phyloP scores from a whole-genome alignment of 345 rosid species.

The Stellera chamaejasme region DNA sequence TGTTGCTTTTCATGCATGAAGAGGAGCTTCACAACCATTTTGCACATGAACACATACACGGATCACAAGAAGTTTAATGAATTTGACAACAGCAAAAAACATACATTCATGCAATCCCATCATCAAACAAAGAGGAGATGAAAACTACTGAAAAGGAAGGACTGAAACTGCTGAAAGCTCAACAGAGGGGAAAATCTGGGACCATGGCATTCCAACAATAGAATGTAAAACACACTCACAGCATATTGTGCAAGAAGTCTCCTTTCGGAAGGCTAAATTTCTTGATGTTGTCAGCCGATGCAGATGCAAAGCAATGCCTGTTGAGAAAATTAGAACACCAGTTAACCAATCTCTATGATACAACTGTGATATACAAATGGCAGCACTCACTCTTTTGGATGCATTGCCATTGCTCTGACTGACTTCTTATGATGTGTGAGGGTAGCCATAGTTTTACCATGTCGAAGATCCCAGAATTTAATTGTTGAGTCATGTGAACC shows the following conservation, averaged over 20 bases:
- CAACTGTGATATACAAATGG: slow-evolving; percentile 7
- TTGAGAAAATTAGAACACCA: slow-evolving; percentile 8
- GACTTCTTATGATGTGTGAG: slow-evolving; percentile 98
- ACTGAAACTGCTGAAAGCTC: not conserved
- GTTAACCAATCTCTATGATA: not conserved
- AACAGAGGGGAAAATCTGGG: not conserved
- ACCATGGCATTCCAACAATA: slow-evolving; percentile 3
- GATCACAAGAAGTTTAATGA: too few relatives aligned
- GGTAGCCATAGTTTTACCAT: slow-evolving; percentile 88
- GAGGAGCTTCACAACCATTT: too few relatives aligned
- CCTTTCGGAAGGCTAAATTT: slow-evolving; percentile 87
- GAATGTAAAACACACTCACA: slow-evolving; percentile 45
- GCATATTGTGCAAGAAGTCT: slow-evolving; percentile 96
- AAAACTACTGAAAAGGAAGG: too few relatives aligned
- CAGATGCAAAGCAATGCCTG: slow-evolving; percentile 94
- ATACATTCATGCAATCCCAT: not conserved
- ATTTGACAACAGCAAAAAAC: not conserved
- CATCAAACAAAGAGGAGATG: not conserved
- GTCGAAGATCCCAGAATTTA: slow-evolving; percentile 97
- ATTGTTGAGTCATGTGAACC: slow-evolving; percentile 97
- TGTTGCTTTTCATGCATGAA: too few relatives aligned
- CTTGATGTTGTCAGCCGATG: slow-evolving; percentile 96
- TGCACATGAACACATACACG: too few relatives aligned
- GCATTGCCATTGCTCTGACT: slow-evolving; percentile 90
- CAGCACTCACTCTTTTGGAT: slow-evolving; percentile 80